Base-by-base conservation (phyloP, 768 basidiomycete species). In the Kwoniella dendrophila region DNA sequence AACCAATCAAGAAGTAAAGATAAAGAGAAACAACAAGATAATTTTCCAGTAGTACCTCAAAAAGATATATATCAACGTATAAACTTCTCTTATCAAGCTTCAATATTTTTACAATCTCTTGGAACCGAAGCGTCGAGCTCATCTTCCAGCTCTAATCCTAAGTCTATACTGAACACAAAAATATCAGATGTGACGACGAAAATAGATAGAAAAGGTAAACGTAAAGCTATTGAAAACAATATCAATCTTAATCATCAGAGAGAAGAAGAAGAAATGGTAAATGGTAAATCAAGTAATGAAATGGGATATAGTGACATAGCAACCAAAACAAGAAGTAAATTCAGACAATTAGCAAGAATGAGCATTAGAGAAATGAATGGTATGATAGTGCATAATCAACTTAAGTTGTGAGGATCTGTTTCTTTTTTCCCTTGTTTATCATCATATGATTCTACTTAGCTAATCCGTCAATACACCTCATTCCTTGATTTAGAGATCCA, bases 371-470 rank as follows among this genome's bases (percentile, higher is more conserved):
- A 59, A 12, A 68, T 64, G 48, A 64, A 62, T 33, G 55, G 40
- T n/a, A 71, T 78, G 64, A 65, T 57, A 6, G 69, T 68, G 12
- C 77, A 78, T 52, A 76, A 70, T 56, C 69, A 70, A 50, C 36
- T 75, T 22, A 71, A 72, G 36, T 53, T 76, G 77, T 78, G 22
- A 54, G 77, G 6, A 5, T 62, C 12, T 49, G 18, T 6, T 38
- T 24, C 26, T 7, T 16, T 26, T 29, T 33, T 10, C 53, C 14
- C 38, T 10, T 24, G 14, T 53, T 22, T 24, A 16, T 29, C 48
- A 27, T 27, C 7, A 11, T 12, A 7, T 11, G 27, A 11, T 26
- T 50, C 18, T 11, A 29, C n/a, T 24, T 29, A 29, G 14, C 27
- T 29, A 22, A 26, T 32, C 7, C 12, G 11, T 14, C 16, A 14